Base-by-base conservation (phyloP, 768 basidiomycete genomes). In the Mycena belliarum region DNA sequence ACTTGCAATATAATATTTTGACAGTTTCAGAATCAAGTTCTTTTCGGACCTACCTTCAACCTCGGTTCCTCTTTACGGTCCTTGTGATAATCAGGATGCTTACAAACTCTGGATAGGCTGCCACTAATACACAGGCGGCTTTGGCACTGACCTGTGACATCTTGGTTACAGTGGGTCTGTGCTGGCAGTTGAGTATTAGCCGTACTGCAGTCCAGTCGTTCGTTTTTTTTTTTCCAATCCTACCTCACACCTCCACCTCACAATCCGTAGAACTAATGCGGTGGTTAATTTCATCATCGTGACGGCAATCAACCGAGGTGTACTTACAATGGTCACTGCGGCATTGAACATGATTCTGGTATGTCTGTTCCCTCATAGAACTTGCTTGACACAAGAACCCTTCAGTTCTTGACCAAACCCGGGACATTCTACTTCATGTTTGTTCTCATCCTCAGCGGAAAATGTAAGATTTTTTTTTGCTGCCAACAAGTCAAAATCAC, bases 201-300 rank as follows among this genome's bases (percentile, higher is more conserved):
- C 18, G 53, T 0, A 47, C 45, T 8, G 37, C 45, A 9, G 29
- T 47, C 26, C 53, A 54, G 32, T 54, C 53, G 53, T 54, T 15
- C 2, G 48, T 47, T 40, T 50, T 8, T 25, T 20, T 15, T 20
- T 12, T 18, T 26, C 3, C 1, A 28, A 1, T 40, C 10, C 29
- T 32, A 12, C 15, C 2, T n/a, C n/a, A n/a, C n/a, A n/a, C 4
- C 3, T 24, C 11, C 23, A 29, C 4, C 43, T n/a, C n/a, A n/a
- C n/a, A 16, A 4, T 32, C 29, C 29, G n/a, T 32, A 54, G 53
- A 9, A 54, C 44, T 6, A 54, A 54, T 45, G 28, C 40, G 23
- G 25, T 47, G 23, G 24, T 54, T n/a, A 54, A 54, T 23, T 54
- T 54, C 15, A 25, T 54, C 15, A 54, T 54, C 44, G 29, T 54